Conservation (phyloP, 75 land plant species). For the Picea glauca region DNA sequence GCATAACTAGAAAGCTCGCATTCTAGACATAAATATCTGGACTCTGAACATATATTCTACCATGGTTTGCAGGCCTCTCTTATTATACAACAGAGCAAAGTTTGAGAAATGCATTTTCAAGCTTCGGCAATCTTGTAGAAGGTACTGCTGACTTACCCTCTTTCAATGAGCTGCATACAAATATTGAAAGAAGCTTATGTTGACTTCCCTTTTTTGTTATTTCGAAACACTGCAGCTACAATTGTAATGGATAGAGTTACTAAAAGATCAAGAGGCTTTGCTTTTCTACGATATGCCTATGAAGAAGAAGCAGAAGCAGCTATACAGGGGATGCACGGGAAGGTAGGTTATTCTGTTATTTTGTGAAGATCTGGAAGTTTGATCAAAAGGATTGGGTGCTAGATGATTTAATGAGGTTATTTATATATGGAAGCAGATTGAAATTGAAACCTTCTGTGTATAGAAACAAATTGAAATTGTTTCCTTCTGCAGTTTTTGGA, state of each 20-base stretch:
- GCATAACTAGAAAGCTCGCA: no score
- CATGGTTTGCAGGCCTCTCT: conserved; percentile 36
- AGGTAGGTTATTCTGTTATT: conserved; percentile 25
- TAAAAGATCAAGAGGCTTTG: conserved; percentile 68
- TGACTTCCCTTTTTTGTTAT: no score
- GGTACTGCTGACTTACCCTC: conserved; percentile 17
- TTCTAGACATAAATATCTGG: no score
- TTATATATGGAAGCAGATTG: not conserved
- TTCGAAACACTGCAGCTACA: conserved; percentile 26
- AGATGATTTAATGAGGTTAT: no score
- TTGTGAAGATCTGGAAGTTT: no score
- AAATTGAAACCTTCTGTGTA: not conserved
- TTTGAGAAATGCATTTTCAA: conserved; percentile 48
- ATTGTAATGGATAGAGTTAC: conserved; percentile 59
- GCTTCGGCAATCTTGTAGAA: conserved; percentile 56
- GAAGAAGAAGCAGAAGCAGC: conserved; percentile 53
- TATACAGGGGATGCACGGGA: conserved; percentile 70
- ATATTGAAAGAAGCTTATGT: no score
- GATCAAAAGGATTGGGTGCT: no score
- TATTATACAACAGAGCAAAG: conserved; percentile 57
- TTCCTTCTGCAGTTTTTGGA: conserved; percentile 18
- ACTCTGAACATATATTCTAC: not conserved
- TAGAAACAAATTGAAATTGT: not conserved
- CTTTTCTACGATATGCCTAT: conserved; percentile 53
- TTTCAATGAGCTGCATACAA: no score